These are phyloP conservation scores for Physcomitrellopsis africana DNA, from an alignment of 225 moss, liverwort and hornwort species.

Conservation along the genomic window DNA sequence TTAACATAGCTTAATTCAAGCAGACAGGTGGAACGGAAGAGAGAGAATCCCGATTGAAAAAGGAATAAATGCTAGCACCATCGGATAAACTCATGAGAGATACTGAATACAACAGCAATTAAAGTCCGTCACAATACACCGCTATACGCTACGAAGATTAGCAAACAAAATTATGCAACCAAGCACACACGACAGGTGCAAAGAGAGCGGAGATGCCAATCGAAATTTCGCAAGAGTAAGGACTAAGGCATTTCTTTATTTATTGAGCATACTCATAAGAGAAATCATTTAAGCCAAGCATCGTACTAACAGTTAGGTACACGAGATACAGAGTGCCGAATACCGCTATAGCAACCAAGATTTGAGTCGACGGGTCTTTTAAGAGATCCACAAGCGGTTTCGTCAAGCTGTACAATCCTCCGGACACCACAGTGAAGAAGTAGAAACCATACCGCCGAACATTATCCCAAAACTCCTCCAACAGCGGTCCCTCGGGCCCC, in stretches of 20 bases:
- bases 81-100: no score
- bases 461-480: constrained; percentile 99
- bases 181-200: constrained; percentile 7
- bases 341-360: constrained; percentile 59
- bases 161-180: neutral
- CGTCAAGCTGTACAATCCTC: constrained; percentile 76
- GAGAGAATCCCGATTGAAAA: no score
- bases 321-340: constrained; percentile 73
- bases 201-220: neutral
- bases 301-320: constrained; percentile 89
- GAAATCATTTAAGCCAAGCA: constrained; percentile 88
- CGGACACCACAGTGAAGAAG: constrained; percentile 90
- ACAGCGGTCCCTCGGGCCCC: constrained; percentile 85
- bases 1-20: no score
- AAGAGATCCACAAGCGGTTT: constrained; percentile 79
- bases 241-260: constrained; percentile 15
- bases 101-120: no score
- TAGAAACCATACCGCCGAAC: constrained; percentile 93
- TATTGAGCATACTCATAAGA: constrained; percentile 75
- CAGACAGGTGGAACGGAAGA: no score
- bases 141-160: neutral
- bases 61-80: no score
- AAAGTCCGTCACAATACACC: no score
- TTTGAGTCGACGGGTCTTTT: constrained; percentile 77
- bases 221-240: neutral